These are phyloP conservation scores for Globisporangium yorkense DNA, from an alignment of 352 stramenopile species.

Conservation along the genomic window DNA sequence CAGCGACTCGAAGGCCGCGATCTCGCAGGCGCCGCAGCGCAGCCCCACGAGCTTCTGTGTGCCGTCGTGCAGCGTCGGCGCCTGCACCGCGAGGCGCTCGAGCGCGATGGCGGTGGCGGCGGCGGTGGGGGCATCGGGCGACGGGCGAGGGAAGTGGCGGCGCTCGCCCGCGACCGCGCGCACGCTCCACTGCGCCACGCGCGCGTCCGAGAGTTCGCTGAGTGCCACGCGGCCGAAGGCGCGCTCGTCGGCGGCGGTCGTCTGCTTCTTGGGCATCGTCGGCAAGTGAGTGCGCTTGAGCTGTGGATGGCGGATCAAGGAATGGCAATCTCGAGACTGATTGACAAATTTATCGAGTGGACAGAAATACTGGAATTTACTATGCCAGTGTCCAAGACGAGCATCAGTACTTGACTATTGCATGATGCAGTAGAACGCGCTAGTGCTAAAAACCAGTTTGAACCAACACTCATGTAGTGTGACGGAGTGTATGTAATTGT, in stretches of 20 bases:
- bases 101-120: conserved; percentile 6
- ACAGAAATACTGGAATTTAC: not conserved
- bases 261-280: not conserved
- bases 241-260: conserved; percentile 17
- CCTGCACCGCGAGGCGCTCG: conserved; percentile 25
- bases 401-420: too few species aligned
- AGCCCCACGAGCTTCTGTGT: conserved; percentile 38
- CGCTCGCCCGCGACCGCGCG: conserved; percentile 50
- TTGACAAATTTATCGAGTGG: too few species aligned
- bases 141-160: conserved; percentile 32
- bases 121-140: not conserved
- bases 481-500: not conserved
- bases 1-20: conserved; percentile 57
- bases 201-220: conserved; percentile 42
- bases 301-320: not conserved
- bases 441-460: not conserved
- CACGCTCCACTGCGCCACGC: conserved; percentile 48
- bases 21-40: conserved; percentile 71
- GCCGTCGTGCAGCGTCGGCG: conserved; percentile 26
- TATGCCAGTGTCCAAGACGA: not conserved
- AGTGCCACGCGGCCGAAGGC: conserved; percentile 59
- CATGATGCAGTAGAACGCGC: too few species aligned
- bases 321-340: not conserved
- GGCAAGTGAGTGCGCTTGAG: too few species aligned
- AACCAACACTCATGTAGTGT: not conserved